Conservation (phyloP, 2,329 filamentous ascomycete genomes). For the Zymoseptoria tritici region DNA sequence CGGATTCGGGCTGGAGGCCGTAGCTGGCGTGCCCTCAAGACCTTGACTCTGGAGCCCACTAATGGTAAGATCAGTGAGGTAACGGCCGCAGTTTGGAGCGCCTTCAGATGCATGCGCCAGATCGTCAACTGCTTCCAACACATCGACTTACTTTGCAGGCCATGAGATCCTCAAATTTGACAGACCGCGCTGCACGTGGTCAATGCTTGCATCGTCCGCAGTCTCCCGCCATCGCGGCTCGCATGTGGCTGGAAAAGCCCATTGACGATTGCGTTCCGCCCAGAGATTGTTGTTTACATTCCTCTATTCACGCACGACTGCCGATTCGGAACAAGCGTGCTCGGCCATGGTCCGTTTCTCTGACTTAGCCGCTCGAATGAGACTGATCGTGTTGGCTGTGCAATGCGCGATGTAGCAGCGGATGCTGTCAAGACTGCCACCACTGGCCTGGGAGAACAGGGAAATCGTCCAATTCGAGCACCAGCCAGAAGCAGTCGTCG, state of each 20-base stretch:
- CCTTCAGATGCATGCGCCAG: background rate
- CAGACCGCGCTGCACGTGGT: background rate
- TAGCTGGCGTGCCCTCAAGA: too few relatives aligned
- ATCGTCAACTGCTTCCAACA: background rate
- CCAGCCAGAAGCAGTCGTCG: background rate
- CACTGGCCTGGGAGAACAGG: background rate
- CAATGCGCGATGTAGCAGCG: too few relatives aligned
- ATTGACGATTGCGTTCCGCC: background rate
- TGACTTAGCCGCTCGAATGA: too few relatives aligned
- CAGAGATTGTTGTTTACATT: conserved; percentile 1
- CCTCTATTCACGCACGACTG: background rate
- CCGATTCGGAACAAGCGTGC: background rate
- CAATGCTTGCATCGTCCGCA: background rate
- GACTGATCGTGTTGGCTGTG: too few relatives aligned
- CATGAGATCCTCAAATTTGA: background rate
- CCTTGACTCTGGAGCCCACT: background rate
- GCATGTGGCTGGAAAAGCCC: background rate
- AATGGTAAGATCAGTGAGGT: background rate
- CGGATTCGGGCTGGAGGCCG: background rate
- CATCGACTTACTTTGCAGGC: background rate
- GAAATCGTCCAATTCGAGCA: background rate
- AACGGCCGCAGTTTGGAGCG: too few relatives aligned
- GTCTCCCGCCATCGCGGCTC: background rate
- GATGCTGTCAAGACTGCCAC: too few relatives aligned
- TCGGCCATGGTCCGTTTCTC: background rate